Evolutionary conservation across 495 filamentous ascomycete genomes (phyloP).

Genomic region (Elaphomyces granulatus): DNA sequence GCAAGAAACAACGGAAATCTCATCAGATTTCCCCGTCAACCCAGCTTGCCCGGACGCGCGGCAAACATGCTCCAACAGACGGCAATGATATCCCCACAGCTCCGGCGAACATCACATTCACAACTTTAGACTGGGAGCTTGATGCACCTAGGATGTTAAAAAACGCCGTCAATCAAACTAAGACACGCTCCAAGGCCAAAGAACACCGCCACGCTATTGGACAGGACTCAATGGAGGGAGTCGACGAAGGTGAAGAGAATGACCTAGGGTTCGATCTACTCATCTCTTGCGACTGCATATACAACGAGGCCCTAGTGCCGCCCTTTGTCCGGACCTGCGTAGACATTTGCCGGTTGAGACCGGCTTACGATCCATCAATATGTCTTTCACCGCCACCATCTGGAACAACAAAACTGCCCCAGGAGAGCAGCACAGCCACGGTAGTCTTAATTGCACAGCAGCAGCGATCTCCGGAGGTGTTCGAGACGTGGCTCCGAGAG

Average conservation of each 20-base stretch:
- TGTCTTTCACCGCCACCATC: too few relatives aligned
- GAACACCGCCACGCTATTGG: too few relatives aligned
- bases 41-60: too few relatives aligned
- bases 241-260: constrained; percentile 9
- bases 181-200: too few relatives aligned
- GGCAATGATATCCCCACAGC: too few relatives aligned
- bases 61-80: not conserved
- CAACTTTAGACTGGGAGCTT: constrained; percentile 31
- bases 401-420: constrained; percentile 2
- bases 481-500: constrained; percentile 62
- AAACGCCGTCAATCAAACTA: constrained; percentile 5
- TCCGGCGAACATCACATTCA: constrained; percentile 33
- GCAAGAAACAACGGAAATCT: not conserved
- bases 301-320: constrained; percentile 69
- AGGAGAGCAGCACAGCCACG: not conserved
- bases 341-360: constrained; percentile 53
- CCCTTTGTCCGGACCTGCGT: constrained; percentile 75
- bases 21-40: not conserved
- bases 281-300: constrained; percentile 79
- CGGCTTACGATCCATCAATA: constrained; percentile 10
- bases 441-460: constrained; percentile 60
- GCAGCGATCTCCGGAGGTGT: constrained; percentile 67
- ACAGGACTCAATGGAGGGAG: too few relatives aligned
- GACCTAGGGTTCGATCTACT: constrained; percentile 42
- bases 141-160: constrained; percentile 24